Conservation (phyloP, 2,329 filamentous ascomycete species). For the Ascochyta pisi region DNA sequence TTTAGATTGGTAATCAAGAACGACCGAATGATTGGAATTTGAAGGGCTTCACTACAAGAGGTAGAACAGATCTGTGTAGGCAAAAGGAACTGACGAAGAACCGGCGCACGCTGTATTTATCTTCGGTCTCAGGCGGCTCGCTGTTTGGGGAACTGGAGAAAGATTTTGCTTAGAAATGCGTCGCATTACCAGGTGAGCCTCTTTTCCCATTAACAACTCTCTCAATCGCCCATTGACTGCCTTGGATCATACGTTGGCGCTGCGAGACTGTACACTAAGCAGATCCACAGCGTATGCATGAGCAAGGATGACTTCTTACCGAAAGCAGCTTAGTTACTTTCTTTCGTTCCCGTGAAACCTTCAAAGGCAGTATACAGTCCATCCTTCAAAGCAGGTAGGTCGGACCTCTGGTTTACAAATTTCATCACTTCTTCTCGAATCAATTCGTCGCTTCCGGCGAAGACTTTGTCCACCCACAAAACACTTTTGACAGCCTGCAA, state of each 20-base stretch:
- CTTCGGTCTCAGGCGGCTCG: background rate
- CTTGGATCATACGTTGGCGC: background rate
- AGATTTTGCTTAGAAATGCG: background rate
- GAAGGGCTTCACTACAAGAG: too few relatives aligned
- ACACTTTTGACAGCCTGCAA: conserved; percentile 36
- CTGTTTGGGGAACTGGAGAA: background rate
- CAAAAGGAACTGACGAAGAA: background rate
- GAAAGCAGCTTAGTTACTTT: background rate
- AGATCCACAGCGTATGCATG: conserved; percentile 3
- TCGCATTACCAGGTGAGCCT: background rate
- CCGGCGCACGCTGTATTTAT: background rate
- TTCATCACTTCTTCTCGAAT: conserved; percentile 38
- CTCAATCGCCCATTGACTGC: background rate
- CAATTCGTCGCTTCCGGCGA: conserved; percentile 29
- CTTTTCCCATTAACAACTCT: background rate
- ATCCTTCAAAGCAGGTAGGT: background rate
- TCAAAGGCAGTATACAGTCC: background rate
- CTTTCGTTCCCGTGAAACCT: background rate
- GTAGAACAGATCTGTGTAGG: too few relatives aligned
- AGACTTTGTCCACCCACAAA: conserved; percentile 41
- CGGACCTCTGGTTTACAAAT: conserved; percentile 20
- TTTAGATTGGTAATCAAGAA: background rate
- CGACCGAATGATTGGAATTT: too few relatives aligned
- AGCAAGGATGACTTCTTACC: background rate
- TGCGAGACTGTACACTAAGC: background rate